Evolutionary conservation across 805 yeast genomes (phyloP), one percentile per base, ranked within the genome.

Genomic region (Barnettozyma siamensis): DNA sequence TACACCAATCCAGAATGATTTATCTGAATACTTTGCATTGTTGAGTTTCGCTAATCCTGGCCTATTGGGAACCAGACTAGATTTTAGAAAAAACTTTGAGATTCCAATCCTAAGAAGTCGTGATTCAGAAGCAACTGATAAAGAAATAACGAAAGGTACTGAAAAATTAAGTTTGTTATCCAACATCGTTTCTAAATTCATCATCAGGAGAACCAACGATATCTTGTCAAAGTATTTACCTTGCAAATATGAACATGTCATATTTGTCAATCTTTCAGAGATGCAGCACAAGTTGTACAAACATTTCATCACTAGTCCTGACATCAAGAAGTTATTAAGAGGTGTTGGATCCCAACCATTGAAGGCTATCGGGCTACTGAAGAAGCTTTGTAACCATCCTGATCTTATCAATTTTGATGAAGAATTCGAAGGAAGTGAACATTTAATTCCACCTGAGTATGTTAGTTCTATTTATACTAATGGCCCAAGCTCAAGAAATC

Each of bases 41-140:
- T 67, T 93, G 45, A 86, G 81, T 54, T 91, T 91, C 66, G 95
- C 98, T 8, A 93, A 91, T 58, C 99, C 99, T 0, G 96, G 96
- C 0, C 73, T 87, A 30, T 65, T 93, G 34, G 99, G 99, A 0
- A 70, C 95, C 2, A 74, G 95, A 50, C 64, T 62, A 20, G 95
- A 91, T 44, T 93, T 93, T 60, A 71, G 94, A 44, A 86, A 80
- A 58, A 85, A 85, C 55, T 93, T 74, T 62, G 99, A 93, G 57
- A 65, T 75, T 33, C 80, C 78, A 20, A 93, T 93, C 48, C 67
- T 93, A 41, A 68, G 76, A 45, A 93, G 97, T 4, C 74, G 99
- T 52, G 99, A 93, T 62, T 86, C 96, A 0, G 79, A 77, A 43
- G 95, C 97, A 0, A 74, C 84, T 0, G 97, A 91, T 37, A 67